Evolutionary conservation across 1,284 basidiomycete species (phyloP).

Genomic region (Microbotryum lychnidis-dioicae): DNA sequence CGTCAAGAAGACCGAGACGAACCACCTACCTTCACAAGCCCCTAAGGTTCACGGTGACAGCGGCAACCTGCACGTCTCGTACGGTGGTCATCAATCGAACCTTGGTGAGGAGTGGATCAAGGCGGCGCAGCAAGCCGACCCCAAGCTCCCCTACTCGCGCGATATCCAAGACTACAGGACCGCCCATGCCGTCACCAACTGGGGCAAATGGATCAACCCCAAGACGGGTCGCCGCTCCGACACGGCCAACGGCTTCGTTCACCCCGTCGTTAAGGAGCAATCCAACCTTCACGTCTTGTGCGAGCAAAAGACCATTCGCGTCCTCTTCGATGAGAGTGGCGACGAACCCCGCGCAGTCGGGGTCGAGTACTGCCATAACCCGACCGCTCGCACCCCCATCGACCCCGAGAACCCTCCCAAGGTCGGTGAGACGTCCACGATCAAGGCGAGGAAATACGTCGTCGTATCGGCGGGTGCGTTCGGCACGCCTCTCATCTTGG

Average conservation of each 20-base stretch:
- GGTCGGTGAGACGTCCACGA: background rate
- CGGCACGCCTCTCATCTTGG: conserved; percentile 51
- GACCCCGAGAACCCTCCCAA: conserved; percentile 8
- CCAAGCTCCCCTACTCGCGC: conserved; percentile 7
- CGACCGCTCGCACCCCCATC: conserved; percentile 1
- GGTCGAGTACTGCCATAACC: conserved; percentile 13
- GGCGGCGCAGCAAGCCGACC: conserved; percentile 1
- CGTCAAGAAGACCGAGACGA: conserved; percentile 9
- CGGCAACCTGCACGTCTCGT: conserved; percentile 5
- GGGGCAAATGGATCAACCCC: conserved; percentile 9
- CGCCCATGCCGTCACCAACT: conserved; percentile 6
- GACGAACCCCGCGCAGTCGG: background rate
- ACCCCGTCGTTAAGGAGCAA: conserved; percentile 5
- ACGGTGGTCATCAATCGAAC: conserved; percentile 9
- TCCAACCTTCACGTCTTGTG: conserved; percentile 11
- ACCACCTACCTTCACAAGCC: conserved; percentile 3
- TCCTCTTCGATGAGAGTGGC: conserved; percentile 7
- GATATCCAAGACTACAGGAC: conserved; percentile 14
- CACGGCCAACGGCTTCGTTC: conserved; percentile 8
- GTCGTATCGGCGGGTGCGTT: conserved; percentile 9
- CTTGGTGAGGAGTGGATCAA: conserved; percentile 5
- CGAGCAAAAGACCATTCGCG: conserved; percentile 6
- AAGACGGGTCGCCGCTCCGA: conserved; percentile 5
- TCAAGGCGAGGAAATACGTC: conserved; percentile 16
- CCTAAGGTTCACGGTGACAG: conserved; percentile 7